Evolutionary conservation across 2,329 filamentous ascomycete species (phyloP), one percentile per base, ranked within the genome.

Genomic region (Fusarium algeriense): DNA sequence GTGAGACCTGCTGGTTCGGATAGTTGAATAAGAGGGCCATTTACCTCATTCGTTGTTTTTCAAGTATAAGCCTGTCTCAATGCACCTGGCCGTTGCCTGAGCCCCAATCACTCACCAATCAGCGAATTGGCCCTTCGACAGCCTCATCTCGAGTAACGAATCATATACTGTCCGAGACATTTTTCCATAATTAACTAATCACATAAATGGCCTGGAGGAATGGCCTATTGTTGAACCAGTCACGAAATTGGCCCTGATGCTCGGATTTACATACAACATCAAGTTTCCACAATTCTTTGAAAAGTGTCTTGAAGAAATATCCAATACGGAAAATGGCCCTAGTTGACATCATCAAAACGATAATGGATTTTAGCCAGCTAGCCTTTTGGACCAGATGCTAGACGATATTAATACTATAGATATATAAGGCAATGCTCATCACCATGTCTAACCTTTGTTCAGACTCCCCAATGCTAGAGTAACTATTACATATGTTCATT

Each of bases 291-390:
- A 10, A 7, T 7, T 10, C 28, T 30, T 10, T 30, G 28, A 30
- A 10, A 38, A 15, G 3, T 8, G 37, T 8, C 37, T n/a, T 17
- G 6, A 19, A 38, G 32, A 26, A 52, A 6, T 3, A 38, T 7
- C 55, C 60, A 62, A 60, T 62, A 8, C 15, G 7, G 3, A 28
- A 60, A 60, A 32, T 50, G 54, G 30, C 43, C 41, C 52, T 23
- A 7, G 1, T 6, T 19, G 6, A 30, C 7, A 38, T 12, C 3
- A 38, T n/a, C 10, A n/a, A 38, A 6, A n/a, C 19, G 37, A 8
- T 4, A 6, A 41, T 41, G 13, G 12, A 7, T 41, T 41, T 23
- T 6, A 7, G 13, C 13, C 20, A 5, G 9, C 14, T 12, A 45
- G 17, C 5, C 7, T 4, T 3, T 12, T 41, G 19, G 5, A 30